Evolutionary conservation across 441 rosid species (phyloP).

Genomic region (Rhodomyrtus psidioides): DNA sequence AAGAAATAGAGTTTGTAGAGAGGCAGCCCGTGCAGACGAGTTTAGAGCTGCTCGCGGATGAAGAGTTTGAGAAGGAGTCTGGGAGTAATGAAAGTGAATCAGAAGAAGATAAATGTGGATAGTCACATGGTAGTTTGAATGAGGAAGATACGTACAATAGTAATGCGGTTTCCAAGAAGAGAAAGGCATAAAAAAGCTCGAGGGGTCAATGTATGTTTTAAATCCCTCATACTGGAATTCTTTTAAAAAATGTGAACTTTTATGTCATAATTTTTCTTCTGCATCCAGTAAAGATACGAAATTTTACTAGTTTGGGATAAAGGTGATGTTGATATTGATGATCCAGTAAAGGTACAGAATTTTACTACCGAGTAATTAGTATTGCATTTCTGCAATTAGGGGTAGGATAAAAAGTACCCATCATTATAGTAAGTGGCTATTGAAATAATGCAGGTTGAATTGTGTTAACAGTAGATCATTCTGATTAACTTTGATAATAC

Average conservation of each 20-base stretch:
- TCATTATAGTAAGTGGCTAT: not conserved
- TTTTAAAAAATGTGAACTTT: not conserved
- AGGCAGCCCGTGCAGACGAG: constrained; percentile 18
- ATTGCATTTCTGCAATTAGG: not conserved
- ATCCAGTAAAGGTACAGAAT: not conserved
- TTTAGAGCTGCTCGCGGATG: constrained; percentile 48
- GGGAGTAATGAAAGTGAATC: constrained; percentile 58
- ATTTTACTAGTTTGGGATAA: no score
- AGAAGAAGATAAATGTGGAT: constrained; percentile 30
- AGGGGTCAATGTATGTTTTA: constrained; percentile 43
- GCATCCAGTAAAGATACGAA: not conserved
- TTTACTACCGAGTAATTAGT: not conserved
- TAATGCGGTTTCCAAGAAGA: constrained; percentile 50
- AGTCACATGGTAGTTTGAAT: constrained; percentile 4
- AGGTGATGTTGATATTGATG: no score
- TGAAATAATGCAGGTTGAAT: no score
- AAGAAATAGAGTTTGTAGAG: constrained; percentile 25
- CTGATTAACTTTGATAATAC: no score
- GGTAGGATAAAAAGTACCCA: not conserved
- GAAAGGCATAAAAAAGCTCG: constrained; percentile 56
- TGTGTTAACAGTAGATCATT: no score
- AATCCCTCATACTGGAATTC: not conserved
- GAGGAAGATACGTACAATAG: constrained; percentile 24
- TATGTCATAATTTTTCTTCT: not conserved
- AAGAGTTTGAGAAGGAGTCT: constrained; percentile 55